These are phyloP conservation scores for Saccharum officinarum DNA, from an alignment of 176 grass and related monocot species.

Conservation along the genomic window DNA sequence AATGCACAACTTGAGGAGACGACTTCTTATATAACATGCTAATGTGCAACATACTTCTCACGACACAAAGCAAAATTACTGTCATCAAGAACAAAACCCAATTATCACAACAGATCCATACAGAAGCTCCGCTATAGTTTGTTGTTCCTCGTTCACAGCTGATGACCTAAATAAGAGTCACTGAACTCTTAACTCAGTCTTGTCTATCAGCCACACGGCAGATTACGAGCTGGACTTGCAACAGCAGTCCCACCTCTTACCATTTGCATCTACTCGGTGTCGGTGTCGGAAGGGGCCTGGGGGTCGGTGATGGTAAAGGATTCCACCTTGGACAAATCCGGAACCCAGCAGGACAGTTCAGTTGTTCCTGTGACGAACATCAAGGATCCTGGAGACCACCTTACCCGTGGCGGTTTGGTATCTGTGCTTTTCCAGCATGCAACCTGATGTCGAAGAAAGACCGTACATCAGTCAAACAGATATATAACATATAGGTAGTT, in stretches of 20 bases:
- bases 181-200: background rate
- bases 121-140: background rate
- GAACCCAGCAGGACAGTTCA: slow-evolving; percentile 93
- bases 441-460: slow-evolving; percentile 50
- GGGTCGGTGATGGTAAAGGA: slow-evolving; percentile 38
- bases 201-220: background rate
- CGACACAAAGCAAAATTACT: background rate
- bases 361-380: slow-evolving; percentile 88
- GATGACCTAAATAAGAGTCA: background rate
- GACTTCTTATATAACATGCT: too few relatives aligned
- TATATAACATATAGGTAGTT: background rate
- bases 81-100: background rate
- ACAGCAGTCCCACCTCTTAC: background rate
- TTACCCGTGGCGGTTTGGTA: slow-evolving; percentile 79
- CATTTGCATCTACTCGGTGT: slow-evolving; percentile 36
- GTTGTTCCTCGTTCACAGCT: background rate
- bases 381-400: slow-evolving; percentile 81
- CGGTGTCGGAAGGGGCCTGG: background rate
- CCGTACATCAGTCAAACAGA: background rate
- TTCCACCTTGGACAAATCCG: slow-evolving; percentile 85
- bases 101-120: background rate
- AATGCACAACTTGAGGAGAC: too few relatives aligned
- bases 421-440: slow-evolving; percentile 85
- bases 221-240: background rate
- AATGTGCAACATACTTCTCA: background rate